phyloP scores from a whole-genome alignment of 2,329 filamentous ascomycete species.

The Tolypocladium endophyticum region DNA sequence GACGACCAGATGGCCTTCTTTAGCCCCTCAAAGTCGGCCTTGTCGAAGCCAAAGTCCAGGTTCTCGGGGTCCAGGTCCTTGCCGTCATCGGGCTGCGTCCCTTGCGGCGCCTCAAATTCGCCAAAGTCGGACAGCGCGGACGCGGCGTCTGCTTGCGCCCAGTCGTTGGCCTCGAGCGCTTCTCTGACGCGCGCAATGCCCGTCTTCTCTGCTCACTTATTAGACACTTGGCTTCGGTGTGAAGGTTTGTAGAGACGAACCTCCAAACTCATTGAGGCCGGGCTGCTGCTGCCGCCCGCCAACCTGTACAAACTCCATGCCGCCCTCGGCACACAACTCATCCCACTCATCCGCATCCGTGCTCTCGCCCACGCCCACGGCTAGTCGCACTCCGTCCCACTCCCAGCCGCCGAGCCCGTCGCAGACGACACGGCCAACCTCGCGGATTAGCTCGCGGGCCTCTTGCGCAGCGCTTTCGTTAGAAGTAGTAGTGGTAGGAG shows the following conservation, averaged over 20 bases:
- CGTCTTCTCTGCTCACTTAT: slow-evolving; percentile 35
- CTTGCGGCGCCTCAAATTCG: slow-evolving; percentile 13
- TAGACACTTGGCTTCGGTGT: background rate
- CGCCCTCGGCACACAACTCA: slow-evolving; percentile 43
- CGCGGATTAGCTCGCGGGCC: slow-evolving; percentile 32
- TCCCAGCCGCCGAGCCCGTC: slow-evolving; percentile 48
- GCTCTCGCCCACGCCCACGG: slow-evolving; percentile 40
- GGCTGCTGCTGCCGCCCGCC: slow-evolving; percentile 24
- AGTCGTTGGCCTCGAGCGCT: slow-evolving; percentile 56
- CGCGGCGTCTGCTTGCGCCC: slow-evolving; percentile 28
- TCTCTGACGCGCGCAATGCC: slow-evolving; percentile 49
- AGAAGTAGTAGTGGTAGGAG: no score
- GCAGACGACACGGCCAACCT: slow-evolving; percentile 44
- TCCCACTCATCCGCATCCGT: slow-evolving; percentile 49
- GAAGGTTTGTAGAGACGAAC: slow-evolving; percentile 18
- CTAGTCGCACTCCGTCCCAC: slow-evolving; percentile 56
- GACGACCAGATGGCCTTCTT: slow-evolving; percentile 40
- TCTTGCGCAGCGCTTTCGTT: slow-evolving; percentile 17
- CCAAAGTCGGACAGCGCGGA: slow-evolving; percentile 5
- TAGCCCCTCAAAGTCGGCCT: slow-evolving; percentile 40
- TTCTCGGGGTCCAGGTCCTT: slow-evolving; percentile 33
- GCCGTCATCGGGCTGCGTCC: slow-evolving; percentile 18
- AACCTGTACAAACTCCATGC: slow-evolving; percentile 54
- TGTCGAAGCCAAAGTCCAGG: slow-evolving; percentile 41
- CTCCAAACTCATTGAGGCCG: slow-evolving; percentile 46